Percentiles rank a stretch among this genome's conserved stretches.
These are phyloP conservation scores for Geotrichum siamense DNA, from an alignment of 1,139 yeast genomes.

Conservation along the genomic window DNA sequence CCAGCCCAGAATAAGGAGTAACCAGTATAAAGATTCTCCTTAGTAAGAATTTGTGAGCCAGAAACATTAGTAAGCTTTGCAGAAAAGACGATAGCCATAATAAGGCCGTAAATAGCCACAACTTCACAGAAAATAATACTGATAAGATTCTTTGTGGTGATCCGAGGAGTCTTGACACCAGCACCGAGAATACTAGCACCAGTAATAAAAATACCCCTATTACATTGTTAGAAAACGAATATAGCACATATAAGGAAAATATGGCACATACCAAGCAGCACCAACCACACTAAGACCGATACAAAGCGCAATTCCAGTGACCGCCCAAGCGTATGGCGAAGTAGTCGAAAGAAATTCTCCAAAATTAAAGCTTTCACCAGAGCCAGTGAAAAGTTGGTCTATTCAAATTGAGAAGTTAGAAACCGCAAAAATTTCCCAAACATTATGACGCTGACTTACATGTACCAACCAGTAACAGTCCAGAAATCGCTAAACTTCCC, in stretches of 20 bases:
- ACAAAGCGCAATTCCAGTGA: slow-evolving; percentile 83
- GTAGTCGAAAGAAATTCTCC: slow-evolving; percentile 80
- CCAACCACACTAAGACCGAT: slow-evolving; percentile 94
- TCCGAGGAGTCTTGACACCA: slow-evolving; percentile 95
- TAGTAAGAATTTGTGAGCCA: slow-evolving; percentile 55
- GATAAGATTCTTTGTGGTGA: slow-evolving; percentile 92
- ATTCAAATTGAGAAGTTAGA: slow-evolving; percentile 17
- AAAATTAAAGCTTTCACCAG: slow-evolving; percentile 83
- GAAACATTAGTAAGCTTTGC: slow-evolving; percentile 77
- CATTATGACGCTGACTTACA: slow-evolving; percentile 21
- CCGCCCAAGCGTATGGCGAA: slow-evolving; percentile 97
- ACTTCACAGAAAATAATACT: slow-evolving; percentile 98
- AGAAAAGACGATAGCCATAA: slow-evolving; percentile 96
- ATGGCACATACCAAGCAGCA: slow-evolving; percentile 70
- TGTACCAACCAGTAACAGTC: slow-evolving; percentile 26
- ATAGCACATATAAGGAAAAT: slow-evolving; percentile 4
- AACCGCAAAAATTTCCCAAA: not conserved
- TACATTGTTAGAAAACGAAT: not conserved
- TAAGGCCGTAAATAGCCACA: slow-evolving; percentile 96
- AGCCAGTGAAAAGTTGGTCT: slow-evolving; percentile 82
- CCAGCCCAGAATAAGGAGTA: slow-evolving; percentile 98
- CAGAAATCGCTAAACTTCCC: slow-evolving; percentile 11
- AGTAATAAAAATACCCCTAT: slow-evolving; percentile 82
- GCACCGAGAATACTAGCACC: slow-evolving; percentile 96
- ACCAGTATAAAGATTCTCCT: slow-evolving; percentile 82